Evolutionary conservation across 129 eudicot species (phyloP).

Genomic region (Centaurea solstitialis): DNA sequence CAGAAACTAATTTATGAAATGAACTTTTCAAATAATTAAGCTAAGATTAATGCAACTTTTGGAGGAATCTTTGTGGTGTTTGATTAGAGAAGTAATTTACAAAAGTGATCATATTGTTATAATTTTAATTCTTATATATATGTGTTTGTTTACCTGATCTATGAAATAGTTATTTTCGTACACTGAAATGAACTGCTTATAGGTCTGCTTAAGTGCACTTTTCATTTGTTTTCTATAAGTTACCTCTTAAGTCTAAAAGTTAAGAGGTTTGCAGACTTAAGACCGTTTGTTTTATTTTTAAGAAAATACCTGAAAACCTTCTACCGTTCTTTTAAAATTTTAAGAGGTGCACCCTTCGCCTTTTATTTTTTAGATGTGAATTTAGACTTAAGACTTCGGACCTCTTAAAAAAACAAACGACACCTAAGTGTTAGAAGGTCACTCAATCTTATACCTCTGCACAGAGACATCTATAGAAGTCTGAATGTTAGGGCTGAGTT

Average conservation of each 20-base stretch:
- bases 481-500: too few species aligned
- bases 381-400: too few species aligned
- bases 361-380: too few species aligned
- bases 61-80: too few species aligned
- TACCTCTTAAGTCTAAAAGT: too few species aligned
- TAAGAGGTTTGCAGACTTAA: too few species aligned
- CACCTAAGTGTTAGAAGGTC: background rate
- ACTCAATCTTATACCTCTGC: background rate
- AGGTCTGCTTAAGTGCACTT: background rate
- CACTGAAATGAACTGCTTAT: background rate
- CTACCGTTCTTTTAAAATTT: too few species aligned
- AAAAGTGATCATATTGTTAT: background rate
- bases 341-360: too few species aligned
- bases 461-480: background rate
- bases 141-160: background rate
- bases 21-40: background rate
- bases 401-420: too few species aligned
- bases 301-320: too few species aligned
- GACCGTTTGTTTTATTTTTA: too few species aligned
- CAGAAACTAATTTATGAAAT: background rate
- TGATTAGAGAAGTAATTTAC: background rate
- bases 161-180: background rate
- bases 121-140: background rate
- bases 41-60: slow-evolving; percentile 2
- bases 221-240: too few species aligned